Conservation (phyloP, 2,329 filamentous ascomycete genomes). For the Pseudogymnoascus sp. region DNA sequence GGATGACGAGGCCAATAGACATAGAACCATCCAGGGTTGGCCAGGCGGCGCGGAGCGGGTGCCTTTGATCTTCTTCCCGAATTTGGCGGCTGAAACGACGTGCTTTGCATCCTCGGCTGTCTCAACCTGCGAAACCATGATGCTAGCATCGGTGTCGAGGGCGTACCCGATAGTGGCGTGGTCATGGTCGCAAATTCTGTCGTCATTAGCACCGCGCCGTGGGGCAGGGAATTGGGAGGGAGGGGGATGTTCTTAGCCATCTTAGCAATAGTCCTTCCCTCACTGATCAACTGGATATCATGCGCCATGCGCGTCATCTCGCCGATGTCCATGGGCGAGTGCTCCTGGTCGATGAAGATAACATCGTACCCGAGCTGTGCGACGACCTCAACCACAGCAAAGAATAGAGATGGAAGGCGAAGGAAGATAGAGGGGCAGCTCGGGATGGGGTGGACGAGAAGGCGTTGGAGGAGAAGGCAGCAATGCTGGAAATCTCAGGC, state of each 20-base stretch:
- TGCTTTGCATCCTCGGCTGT: conserved; percentile 39
- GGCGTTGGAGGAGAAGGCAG: too few species aligned
- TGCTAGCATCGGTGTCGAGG: conserved; percentile 38
- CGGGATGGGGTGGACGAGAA: too few species aligned
- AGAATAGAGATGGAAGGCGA: too few species aligned
- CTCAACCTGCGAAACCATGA: conserved; percentile 40
- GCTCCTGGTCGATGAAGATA: conserved; percentile 42
- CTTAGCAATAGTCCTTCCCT: conserved; percentile 37
- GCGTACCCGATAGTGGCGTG: conserved; percentile 40
- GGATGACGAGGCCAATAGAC: too few species aligned
- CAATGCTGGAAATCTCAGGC: too few species aligned
- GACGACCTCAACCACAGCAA: too few species aligned
- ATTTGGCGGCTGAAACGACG: conserved; percentile 37
- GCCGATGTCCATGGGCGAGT: conserved; percentile 37
- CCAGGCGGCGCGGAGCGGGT: conserved; percentile 39
- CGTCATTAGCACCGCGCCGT: neutral
- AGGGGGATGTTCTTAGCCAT: conserved; percentile 30
- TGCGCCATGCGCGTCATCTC: conserved; percentile 44
- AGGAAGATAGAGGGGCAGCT: too few species aligned
- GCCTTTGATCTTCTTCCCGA: conserved; percentile 32
- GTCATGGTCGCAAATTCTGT: conserved; percentile 36
- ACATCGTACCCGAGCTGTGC: conserved; percentile 37
- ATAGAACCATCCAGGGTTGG: too few species aligned
- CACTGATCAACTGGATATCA: conserved; percentile 38
- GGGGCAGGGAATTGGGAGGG: too few species aligned